These are phyloP conservation scores for Leavenworthia alabamica DNA, from an alignment of 345 rosid species.

Conservation along the genomic window DNA sequence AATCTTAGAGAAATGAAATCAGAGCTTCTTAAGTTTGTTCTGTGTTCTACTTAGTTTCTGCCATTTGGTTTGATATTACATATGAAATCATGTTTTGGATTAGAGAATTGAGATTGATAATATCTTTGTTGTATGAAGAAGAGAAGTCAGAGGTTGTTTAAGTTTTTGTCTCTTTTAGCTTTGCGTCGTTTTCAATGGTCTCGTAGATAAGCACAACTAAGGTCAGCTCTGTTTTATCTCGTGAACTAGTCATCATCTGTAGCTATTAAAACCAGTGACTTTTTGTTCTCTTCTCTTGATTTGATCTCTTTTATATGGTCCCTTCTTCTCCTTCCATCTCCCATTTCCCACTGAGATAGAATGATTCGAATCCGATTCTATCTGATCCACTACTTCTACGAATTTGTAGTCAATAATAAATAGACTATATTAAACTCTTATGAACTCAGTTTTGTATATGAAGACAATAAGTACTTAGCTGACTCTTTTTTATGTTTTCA, in stretches of 20 bases:
- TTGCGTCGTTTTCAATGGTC: slow-evolving; percentile 28
- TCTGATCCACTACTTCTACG: neutral
- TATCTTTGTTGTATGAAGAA: neutral
- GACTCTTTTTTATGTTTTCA: neutral
- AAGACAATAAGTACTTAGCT: neutral
- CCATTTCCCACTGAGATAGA: neutral
- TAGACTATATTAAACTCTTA: neutral
- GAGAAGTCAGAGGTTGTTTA: slow-evolving; percentile 4
- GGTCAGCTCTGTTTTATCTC: slow-evolving; percentile 2
- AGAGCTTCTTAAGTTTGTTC: neutral
- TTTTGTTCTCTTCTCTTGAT: slow-evolving; percentile 24
- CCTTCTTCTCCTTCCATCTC: slow-evolving; percentile 18
- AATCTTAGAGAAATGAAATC: neutral
- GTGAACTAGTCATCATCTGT: slow-evolving; percentile 18
- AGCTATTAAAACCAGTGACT: slow-evolving; percentile 1
- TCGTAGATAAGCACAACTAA: slow-evolving; percentile 17
- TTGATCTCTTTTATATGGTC: slow-evolving; percentile 25
- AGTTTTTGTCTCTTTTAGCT: slow-evolving; percentile 10
- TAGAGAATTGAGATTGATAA: neutral
- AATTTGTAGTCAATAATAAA: too few relatives aligned
- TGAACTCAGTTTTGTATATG: neutral
- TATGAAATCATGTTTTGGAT: neutral
- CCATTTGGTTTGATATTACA: neutral
- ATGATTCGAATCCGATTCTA: neutral
- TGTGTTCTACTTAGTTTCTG: neutral